Percentiles rank a stretch among this genome's conserved stretches.
These are phyloP conservation scores for Fraxinus platypoda DNA, from an alignment of 305 asterid species.

Conservation along the genomic window DNA sequence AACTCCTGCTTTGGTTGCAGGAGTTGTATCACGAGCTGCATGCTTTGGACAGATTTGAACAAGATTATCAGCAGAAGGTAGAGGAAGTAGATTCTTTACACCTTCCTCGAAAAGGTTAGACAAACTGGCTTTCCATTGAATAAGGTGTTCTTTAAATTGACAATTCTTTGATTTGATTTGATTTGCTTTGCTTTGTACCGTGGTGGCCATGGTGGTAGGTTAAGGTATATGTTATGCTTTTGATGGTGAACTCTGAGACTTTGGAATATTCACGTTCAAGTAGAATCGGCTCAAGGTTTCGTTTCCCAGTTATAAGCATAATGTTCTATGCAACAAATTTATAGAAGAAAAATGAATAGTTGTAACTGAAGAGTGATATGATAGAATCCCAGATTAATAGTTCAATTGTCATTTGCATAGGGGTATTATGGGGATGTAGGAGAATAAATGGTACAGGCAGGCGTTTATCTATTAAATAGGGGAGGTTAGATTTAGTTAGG, in stretches of 20 bases:
- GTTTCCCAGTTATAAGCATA: not conserved
- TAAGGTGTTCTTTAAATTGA: constrained; percentile 4
- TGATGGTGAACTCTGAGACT: not conserved
- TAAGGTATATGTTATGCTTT: not conserved
- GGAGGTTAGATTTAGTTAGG: not conserved
- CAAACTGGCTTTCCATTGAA: constrained; percentile 14
- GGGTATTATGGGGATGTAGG: not conserved
- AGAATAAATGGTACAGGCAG: not conserved
- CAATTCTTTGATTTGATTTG: not conserved
- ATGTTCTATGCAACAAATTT: not conserved
- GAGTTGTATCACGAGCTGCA: constrained; percentile 92
- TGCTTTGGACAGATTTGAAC: constrained; percentile 88
- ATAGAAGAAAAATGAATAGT: not conserved
- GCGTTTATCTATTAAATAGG: not conserved
- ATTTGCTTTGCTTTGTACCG: not conserved
- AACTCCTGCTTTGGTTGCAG: constrained; percentile 45
- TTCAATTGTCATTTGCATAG: not conserved
- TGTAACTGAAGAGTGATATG: not conserved
- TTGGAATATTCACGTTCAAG: not conserved
- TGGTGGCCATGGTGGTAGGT: not conserved
- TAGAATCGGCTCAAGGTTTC: not conserved
- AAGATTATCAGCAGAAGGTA: constrained; percentile 82
- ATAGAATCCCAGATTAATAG: not conserved
- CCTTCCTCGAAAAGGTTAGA: constrained; percentile 89
- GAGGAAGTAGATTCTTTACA: constrained; percentile 89